A percentile compares a stretch with the other conserved stretches of the same genome.
phyloP scores from a whole-genome alignment of 371 early-diverging fungal species.

The Fennellomyces sp. region DNA sequence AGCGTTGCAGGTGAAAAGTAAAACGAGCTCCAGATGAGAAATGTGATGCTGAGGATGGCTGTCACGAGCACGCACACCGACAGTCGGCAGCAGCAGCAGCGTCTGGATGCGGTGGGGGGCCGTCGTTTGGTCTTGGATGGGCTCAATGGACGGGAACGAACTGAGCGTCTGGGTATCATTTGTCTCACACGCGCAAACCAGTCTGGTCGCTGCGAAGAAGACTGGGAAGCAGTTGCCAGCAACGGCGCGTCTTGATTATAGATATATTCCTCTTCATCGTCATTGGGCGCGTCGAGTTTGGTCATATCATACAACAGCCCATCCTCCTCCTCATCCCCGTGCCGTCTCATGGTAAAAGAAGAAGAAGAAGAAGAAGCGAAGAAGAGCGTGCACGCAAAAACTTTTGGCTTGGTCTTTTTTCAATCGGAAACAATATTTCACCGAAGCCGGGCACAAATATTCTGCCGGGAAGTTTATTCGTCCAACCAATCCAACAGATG shows the following conservation, averaged over 20 bases:
- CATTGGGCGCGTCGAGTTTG: background rate
- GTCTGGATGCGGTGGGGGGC: background rate
- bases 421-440: constrained; percentile 2
- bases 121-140: background rate
- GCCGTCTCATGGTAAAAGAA: background rate
- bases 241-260: constrained; percentile 5
- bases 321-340: background rate
- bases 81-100: background rate
- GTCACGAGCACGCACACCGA: background rate
- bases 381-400: background rate
- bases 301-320: background rate
- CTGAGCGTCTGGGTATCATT: background rate
- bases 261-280: background rate
- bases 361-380: background rate
- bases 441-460: background rate
- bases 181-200: background rate
- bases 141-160: background rate
- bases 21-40: constrained; percentile 37
- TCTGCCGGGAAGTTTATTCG: constrained; percentile 24
- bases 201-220: background rate
- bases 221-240: background rate
- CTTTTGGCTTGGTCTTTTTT: no score
- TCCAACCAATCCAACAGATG: constrained; percentile 89
- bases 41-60: background rate
- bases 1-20: constrained; percentile 34